A percentile compares a stretch with the other conserved stretches of the same genome.
Conservation (phyloP, 129 eudicot genomes). For the Sambucus nigra region DNA sequence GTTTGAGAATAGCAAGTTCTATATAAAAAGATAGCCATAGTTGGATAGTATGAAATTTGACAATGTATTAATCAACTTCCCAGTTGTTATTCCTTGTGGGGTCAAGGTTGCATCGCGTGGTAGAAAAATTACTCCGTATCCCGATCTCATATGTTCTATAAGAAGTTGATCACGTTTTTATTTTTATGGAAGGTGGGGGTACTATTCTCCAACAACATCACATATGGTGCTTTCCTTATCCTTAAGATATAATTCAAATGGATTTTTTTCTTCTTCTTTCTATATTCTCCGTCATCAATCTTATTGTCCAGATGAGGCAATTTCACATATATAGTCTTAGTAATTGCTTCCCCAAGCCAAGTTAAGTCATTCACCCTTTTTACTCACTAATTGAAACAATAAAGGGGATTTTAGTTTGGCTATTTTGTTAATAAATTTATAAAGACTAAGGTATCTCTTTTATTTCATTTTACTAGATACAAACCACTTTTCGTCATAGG, state of each 20-base stretch:
- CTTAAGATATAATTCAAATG: neutral
- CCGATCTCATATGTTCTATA: constrained; percentile 69
- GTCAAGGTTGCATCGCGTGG: constrained; percentile 52
- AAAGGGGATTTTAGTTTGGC: too few relatives aligned
- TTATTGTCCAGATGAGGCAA: too few relatives aligned
- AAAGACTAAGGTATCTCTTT: too few relatives aligned
- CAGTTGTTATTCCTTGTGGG: constrained; percentile 88
- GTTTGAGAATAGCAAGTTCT: constrained; percentile 80
- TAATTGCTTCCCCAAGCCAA: too few relatives aligned
- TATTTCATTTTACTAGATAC: too few relatives aligned
- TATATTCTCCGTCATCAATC: too few relatives aligned
- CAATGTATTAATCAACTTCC: constrained; percentile 77
- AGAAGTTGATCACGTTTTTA: constrained; percentile 83
- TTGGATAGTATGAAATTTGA: constrained; percentile 80
- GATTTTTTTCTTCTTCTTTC: too few relatives aligned
- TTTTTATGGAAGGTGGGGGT: constrained; percentile 80
- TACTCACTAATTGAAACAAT: too few relatives aligned
- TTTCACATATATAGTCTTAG: too few relatives aligned
- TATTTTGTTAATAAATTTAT: too few relatives aligned
- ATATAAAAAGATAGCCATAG: constrained; percentile 78
- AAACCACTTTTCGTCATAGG: too few relatives aligned
- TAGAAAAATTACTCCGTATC: constrained; percentile 71
- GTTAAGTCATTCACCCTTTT: too few relatives aligned
- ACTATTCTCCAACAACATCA: constrained; percentile 59
- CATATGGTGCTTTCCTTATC: constrained; percentile 62